phyloP scores from a whole-genome alignment of 768 basidiomycete species.

The Lentinus tigrinus region DNA sequence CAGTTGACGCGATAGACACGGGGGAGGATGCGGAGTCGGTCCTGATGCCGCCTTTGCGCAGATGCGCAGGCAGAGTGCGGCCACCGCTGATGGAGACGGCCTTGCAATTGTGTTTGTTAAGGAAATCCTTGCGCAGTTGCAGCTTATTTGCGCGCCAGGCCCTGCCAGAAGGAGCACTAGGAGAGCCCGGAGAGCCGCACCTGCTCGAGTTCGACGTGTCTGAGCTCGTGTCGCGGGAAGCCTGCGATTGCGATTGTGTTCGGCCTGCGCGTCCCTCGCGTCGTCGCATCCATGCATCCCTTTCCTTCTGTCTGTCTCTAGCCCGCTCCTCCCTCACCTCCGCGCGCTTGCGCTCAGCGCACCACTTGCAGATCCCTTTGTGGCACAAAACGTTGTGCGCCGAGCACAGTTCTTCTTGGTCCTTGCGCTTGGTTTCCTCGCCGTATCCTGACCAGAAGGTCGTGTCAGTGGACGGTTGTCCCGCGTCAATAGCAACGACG shows the following conservation, averaged over 20 bases:
- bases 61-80: neutral
- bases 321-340: neutral
- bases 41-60: neutral
- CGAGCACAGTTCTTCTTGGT: constrained; percentile 1
- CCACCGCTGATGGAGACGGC: no score
- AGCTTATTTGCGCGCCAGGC: no score
- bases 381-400: constrained; percentile 9
- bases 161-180: no score
- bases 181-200: no score
- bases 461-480: neutral
- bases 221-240: no score
- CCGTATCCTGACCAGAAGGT: neutral
- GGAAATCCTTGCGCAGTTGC: no score
- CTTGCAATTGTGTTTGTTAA: no score
- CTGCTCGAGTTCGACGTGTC: no score
- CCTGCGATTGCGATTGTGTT: neutral
- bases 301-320: neutral
- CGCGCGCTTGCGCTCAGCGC: constrained; percentile 5
- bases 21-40: neutral
- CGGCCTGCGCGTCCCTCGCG: neutral
- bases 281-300: neutral
- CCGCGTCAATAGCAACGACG: neutral
- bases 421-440: neutral
- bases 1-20: no score
- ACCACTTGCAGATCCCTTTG: constrained; percentile 10